Conservation (phyloP, 2,329 filamentous ascomycete species). For the Ophiobolus disseminans region DNA sequence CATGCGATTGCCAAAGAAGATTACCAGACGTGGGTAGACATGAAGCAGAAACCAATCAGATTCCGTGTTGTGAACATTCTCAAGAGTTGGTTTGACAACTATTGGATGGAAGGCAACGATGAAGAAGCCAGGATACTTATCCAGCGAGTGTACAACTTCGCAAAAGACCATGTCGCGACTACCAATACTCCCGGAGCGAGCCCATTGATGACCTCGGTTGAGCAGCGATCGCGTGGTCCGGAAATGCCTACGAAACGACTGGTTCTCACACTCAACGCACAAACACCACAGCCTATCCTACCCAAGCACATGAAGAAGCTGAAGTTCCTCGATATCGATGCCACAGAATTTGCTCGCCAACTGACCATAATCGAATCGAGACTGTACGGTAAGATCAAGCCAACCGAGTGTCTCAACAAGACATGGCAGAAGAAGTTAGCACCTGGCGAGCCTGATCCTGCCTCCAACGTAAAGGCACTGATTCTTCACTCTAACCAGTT, state of each 20-base stretch:
- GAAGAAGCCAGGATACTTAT: conserved; percentile 85
- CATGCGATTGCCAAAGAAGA: conserved; percentile 77
- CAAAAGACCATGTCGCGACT: conserved; percentile 87
- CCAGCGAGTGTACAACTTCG: conserved; percentile 87
- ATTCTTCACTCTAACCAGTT: conserved; percentile 98
- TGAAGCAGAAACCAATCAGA: conserved; percentile 93
- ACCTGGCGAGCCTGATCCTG: conserved; percentile 82
- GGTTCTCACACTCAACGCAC: conserved; percentile 82
- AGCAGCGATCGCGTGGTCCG: conserved; percentile 86
- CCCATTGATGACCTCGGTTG: conserved; percentile 83
- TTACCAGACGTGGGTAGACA: conserved; percentile 86
- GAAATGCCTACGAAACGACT: conserved; percentile 86
- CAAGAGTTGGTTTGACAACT: conserved; percentile 98
- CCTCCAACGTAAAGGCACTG: conserved; percentile 91
- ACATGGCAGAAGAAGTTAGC: conserved; percentile 97
- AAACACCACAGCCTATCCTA: conserved; percentile 85
- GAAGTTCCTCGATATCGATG: conserved; percentile 97
- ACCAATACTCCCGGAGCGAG: conserved; percentile 90
- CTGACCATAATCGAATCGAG: conserved; percentile 96
- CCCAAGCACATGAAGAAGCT: conserved; percentile 99
- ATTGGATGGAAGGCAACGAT: conserved; percentile 96
- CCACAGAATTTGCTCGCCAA: conserved; percentile 95
- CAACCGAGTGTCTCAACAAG: conserved; percentile 96
- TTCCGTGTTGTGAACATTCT: conserved; percentile 97
- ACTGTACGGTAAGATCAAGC: conserved; percentile 93